Base-by-base conservation (phyloP, 441 rosid species). In the Gossypium davidsonii region DNA sequence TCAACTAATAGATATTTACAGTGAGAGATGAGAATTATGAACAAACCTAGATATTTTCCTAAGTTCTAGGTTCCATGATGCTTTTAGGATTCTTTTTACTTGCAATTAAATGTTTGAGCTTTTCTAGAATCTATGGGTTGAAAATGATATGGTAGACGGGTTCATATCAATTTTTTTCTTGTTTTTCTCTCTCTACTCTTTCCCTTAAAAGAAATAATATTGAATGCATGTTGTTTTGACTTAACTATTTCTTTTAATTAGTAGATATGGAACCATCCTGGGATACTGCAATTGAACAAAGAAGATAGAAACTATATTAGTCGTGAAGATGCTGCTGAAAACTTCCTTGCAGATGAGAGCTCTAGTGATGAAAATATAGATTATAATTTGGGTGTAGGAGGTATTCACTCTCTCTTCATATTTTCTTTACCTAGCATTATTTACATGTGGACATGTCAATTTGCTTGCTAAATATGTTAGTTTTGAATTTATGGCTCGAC, bases 181-280 rank as follows among this genome's bases (percentile, higher is more conserved):
- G 46, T 15, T 7, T 59, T 75, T 37, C 44, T 39, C 60, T 57
- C 6, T 46, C 6, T 74, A 53, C 57, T 57, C 56, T 77, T 53
- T 63, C 64, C 49, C 74, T 39, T 49, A 10, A 51, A 53, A 28
- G 17, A 68, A 26, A 6, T 18, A 31, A 17, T 52, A 52, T 68
- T 17, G 11, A 49, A 31, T 53, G 5, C 61, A 11, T 69, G 18
- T 31, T 28, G 42, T 67, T 48, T 52, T 53, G 72, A 69, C 48
- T 6, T 21, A 52, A 18, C 10, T 69, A 53, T 53, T 18, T 69
- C 28, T 81, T 75, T 67, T 80, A 37, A 58, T 64, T 85, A 67
- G 79, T 83, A 96, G 99, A 93, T 96, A 81, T 90, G 97, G 92
- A 96, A 96, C 83, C 99, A 96, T 88, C 99, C 99, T 77, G 97